Evolutionary conservation across 352 stramenopile genomes (phyloP), one percentile per base, ranked within the genome.

Genomic region (Globisporangium paddicum): DNA sequence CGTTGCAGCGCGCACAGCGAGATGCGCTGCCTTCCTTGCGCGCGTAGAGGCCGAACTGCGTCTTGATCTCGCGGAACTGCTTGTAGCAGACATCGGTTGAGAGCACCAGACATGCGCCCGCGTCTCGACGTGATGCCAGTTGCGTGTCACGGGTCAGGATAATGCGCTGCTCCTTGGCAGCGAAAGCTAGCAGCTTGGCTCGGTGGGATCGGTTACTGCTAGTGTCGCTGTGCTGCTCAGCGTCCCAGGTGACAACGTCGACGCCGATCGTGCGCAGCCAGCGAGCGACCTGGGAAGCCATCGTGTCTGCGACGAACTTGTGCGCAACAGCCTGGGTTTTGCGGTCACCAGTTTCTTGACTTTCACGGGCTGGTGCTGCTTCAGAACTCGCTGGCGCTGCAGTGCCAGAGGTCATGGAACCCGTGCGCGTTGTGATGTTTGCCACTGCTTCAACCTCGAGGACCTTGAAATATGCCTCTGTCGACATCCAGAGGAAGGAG

Each of bases 211-310:
- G 63, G 10, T 58, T 69, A 3, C n/a, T 47, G 25, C 16, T 45
- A 5, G 68, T 67, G 44, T 77, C 68, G 0, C 60, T 47, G 11
- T 77, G 50, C 4, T 64, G 63, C 21, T 76, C 70, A 1, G 67
- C 58, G 34, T 87, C 74, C 79, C 79, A 92, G 7, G 85, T 68
- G n/a, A 90, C 50, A 19, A 90, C 78, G 44, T 93, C 81, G 51
- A 90, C 75, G 13, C 83, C 83, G 34, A 90, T 86, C 0, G 79
- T 90, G 21, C 83, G 79, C 21, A 93, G 63, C 83, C 83, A 93
- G 26, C 83, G 79, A 6, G 76, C 79, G n/a, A 93, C 74, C 16
- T 82, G 77, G 9, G 66, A 78, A 8, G 89, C 67, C 83, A 93
- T 93, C 18, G 79, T 84, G 58, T 93, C 83, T 0, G 81, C 83